A percentile compares a stretch with the other conserved stretches of the same genome.
Conservation (phyloP, 1,284 basidiomycete genomes). For the Pyrrhoderma lamaoense region DNA sequence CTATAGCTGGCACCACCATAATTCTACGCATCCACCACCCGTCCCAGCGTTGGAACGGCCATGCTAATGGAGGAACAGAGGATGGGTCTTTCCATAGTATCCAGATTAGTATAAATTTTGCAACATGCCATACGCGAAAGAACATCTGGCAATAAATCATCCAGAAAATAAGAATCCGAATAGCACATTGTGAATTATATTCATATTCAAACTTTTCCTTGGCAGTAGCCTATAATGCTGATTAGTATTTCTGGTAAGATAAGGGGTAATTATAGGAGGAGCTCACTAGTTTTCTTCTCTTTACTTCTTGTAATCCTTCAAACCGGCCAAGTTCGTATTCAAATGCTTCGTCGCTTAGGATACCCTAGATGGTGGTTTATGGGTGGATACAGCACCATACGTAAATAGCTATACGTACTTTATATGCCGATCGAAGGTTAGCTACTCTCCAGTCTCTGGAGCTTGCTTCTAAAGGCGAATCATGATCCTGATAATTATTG, state of each 20-base stretch:
- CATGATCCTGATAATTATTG: too few relatives aligned
- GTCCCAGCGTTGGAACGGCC: not conserved
- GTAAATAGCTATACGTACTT: not conserved
- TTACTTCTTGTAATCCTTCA: constrained; percentile 5
- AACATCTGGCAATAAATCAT: not conserved
- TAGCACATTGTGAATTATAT: not conserved
- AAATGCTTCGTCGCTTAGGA: constrained; percentile 5
- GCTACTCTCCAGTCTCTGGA: constrained; percentile 3
- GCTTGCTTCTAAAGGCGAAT: not conserved
- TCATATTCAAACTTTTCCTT: not conserved
- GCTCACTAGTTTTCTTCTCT: not conserved
- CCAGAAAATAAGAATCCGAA: not conserved
- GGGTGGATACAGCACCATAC: not conserved
- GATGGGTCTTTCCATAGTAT: not conserved
- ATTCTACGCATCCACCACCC: not conserved
- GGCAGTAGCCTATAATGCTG: not conserved
- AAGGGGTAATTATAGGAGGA: not conserved
- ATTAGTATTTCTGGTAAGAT: not conserved
- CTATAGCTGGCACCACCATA: not conserved
- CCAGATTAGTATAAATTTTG: not conserved
- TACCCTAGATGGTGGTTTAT: not conserved
- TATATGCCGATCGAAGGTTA: constrained; percentile 4
- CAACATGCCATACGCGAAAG: not conserved
- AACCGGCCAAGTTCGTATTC: constrained; percentile 7
- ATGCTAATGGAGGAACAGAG: not conserved